Base-by-base conservation (phyloP, 371 early-diverging fungal species). In the Apophysomyces ossiformis region DNA sequence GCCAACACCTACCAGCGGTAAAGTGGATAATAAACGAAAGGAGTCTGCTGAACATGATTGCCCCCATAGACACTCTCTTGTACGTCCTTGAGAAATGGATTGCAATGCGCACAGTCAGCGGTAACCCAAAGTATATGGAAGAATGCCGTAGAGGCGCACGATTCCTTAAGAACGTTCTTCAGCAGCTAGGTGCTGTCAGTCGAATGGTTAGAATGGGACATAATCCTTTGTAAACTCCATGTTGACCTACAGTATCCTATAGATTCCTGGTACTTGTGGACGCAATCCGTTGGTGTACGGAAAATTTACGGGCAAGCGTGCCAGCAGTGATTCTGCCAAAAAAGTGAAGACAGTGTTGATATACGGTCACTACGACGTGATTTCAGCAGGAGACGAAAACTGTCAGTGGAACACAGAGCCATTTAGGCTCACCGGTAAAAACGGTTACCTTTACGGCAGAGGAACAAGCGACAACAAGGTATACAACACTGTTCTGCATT, bases 291-390 rank as follows among this genome's bases (percentile, higher is more conserved):
- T 94, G 37, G 93, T 94, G 4, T 89, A 89, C 66, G 93, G 87
- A 7, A 85, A 84, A 58, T 93, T 94, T 63, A 79, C 77, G 32
- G 85, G 86, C 1, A 69, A 66, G 21, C 47, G 58, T 37, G n/a
- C 65, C 12, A 65, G 56, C 32, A 61, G 45, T 9, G 62, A 36
- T 11, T 7, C 32, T 3, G 61, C 44, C 26, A 59, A 68, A 18
- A 66, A 70, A 50, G 60, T 70, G 47, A 83, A 60, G 18, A 90
- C 91, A 21, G 85, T 93, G 0, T 72, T 94, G 35, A 83, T 93
- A 9, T 94, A 94, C 73, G 94, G 94, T 0, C 94, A 94, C 73
- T 94, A 94, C 66, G 94, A 94, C 71, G 94, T 94, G 8, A 89
- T 92, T 70, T 75, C 87, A 2, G 92, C 90, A 7, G 87, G 89